phyloP scores from a whole-genome alignment of 257 asterid species.

The Solanum chmielewskii region DNA sequence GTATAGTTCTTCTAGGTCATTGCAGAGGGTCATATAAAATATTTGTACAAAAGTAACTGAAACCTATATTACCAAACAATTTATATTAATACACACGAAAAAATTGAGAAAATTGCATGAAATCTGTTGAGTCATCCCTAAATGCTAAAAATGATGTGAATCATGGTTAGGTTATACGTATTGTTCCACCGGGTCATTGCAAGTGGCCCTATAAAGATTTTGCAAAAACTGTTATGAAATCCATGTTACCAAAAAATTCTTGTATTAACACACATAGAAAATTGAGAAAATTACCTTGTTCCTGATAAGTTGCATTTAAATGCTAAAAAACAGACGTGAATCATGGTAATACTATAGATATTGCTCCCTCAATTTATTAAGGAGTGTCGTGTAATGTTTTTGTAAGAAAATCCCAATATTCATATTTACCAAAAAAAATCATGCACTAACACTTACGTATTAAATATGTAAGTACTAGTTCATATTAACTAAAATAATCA shows the following conservation, averaged over 20 bases:
- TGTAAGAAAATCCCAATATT: too few relatives aligned
- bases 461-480: too few relatives aligned
- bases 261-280: not conserved
- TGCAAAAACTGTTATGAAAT: not conserved
- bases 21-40: too few relatives aligned
- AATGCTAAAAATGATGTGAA: not conserved
- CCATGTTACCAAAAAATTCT: too few relatives aligned
- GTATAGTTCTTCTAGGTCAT: too few relatives aligned
- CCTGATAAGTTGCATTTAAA: rapidly evolving
- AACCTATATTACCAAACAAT: too few relatives aligned
- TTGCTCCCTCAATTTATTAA: not conserved
- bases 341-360: not conserved
- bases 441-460: not conserved
- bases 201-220: not conserved
- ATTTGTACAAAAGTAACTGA: too few relatives aligned
- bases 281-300: not conserved
- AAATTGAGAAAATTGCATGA: not conserved
- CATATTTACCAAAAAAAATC: not conserved
- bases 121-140: too few relatives aligned
- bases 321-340: not conserved
- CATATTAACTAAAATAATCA: not conserved
- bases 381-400: not conserved
- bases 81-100: too few relatives aligned
- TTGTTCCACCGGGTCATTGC: not conserved
- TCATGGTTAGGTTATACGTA: not conserved